Evolutionary conservation across 2,329 filamentous ascomycete species (phyloP).

Genomic region (Aspergillus oerlinghausenensis): DNA sequence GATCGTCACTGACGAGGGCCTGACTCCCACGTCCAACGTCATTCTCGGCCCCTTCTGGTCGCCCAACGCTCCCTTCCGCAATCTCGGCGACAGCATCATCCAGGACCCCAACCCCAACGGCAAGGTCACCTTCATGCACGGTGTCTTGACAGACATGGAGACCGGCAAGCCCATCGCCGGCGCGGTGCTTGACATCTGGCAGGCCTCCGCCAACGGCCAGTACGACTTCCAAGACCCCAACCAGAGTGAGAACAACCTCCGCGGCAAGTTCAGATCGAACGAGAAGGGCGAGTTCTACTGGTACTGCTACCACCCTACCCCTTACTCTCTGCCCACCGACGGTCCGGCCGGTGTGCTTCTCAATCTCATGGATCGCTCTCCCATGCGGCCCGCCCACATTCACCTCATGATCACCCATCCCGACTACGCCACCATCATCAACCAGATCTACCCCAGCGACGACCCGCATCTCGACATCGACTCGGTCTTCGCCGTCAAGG

Average conservation of each 20-base stretch:
- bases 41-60: constrained; percentile 78
- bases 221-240: constrained; percentile 74
- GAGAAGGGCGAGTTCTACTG: constrained; percentile 62
- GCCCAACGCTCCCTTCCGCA: constrained; percentile 67
- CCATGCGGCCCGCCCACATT: constrained; percentile 59
- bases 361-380: constrained; percentile 52
- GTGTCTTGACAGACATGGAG: constrained; percentile 59
- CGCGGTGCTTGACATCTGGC: constrained; percentile 74
- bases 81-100: constrained; percentile 63
- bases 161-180: constrained; percentile 62
- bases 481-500: constrained; percentile 60
- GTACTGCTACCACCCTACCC: constrained; percentile 73
- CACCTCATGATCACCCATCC: constrained; percentile 55
- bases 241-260: constrained; percentile 68
- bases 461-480: constrained; percentile 56
- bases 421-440: constrained; percentile 54
- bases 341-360: constrained; percentile 54
- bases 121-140: constrained; percentile 63
- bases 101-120: constrained; percentile 56
- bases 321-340: constrained; percentile 66
- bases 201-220: constrained; percentile 69
- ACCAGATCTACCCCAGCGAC: constrained; percentile 56
- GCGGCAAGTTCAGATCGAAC: constrained; percentile 70
- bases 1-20: constrained; percentile 55
- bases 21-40: constrained; percentile 66